Conservation (phyloP, 805 yeast species). For the Yarrowia hollandica region DNA sequence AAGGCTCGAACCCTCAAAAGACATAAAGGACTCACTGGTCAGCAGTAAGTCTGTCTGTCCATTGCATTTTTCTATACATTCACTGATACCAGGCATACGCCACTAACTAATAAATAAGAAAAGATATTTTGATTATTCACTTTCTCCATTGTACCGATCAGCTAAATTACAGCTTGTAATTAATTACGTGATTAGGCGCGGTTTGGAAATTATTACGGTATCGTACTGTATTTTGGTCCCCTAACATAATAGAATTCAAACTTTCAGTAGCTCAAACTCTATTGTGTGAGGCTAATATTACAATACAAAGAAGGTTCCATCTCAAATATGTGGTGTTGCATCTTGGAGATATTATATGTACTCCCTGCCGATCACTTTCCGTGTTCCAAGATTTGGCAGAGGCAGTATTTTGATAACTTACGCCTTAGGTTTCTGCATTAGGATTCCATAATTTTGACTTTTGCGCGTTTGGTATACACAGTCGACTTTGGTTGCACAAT, state of each 20-base stretch:
- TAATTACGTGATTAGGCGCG: too few species aligned
- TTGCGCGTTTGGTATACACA: too few species aligned
- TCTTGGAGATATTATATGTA: not conserved
- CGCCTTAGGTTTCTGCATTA: too few species aligned
- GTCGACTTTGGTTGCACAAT: too few species aligned
- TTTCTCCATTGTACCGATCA: too few species aligned
- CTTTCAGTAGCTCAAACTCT: not conserved
- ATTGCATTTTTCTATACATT: slow-evolving; percentile 24
- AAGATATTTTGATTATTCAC: not conserved
- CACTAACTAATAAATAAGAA: slow-evolving; percentile 8
- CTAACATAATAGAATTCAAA: not conserved
- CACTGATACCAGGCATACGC: slow-evolving; percentile 24
- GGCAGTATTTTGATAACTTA: too few species aligned
- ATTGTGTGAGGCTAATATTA: not conserved
- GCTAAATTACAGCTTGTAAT: too few species aligned
- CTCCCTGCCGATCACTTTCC: not conserved
- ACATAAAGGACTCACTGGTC: slow-evolving; percentile 25
- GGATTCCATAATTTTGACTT: too few species aligned
- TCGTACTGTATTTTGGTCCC: not conserved
- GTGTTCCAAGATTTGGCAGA: too few species aligned
- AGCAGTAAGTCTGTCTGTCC: slow-evolving; percentile 3
- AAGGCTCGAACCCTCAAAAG: slow-evolving; percentile 18
- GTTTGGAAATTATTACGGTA: too few species aligned
- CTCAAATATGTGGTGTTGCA: not conserved
- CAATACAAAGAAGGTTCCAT: slow-evolving; percentile 23